Base-by-base conservation (phyloP, 768 basidiomycete species). In the Chiua virens region DNA sequence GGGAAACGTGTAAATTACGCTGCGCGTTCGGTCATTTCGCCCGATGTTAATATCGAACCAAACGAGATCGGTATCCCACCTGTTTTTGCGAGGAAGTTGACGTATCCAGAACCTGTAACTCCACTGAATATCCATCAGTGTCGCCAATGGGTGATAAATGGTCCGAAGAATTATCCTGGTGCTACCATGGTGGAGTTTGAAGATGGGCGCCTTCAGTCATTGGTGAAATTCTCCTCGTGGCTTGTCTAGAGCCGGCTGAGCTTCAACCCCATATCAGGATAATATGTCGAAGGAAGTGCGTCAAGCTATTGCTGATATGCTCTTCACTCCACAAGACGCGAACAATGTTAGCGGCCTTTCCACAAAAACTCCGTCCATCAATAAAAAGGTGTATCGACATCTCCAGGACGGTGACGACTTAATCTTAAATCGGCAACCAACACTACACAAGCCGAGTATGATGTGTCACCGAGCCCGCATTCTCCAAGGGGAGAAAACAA, bases 1-100 rank as follows among this genome's bases (percentile, higher is more conserved):
- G 97, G 97, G 10, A 99, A 99, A 77, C 94, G 97, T 64, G 97
- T 99, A 54, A 98, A 99, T 70, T 97, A 96, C 68, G 95, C 97
- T 37, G 97, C 97, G 20, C 94, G 97, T 56, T 99, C 97, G n/a
- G 97, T 99, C 65, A 99, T 99, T 58, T 99, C 97, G 17, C 97
- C 97, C 11, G 97, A 99, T 65, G 90, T 98, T 61, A 98, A 98
- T 71, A 98, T 99, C 58, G 97, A 99, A 71, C 92, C 97, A 27
- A 95, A 92, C 67, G 97, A 99, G 71, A 99, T 99, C 49, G 97
- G 97, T 36, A 84, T 99, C 23, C 97, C 97, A 7, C 97, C 97
- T 27, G 89, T 98, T 44, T 99, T 99, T 67, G 97, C 97, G 2
- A 82, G 86, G 61, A 98, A 97, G 66, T 75, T 99, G 64, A 99